A percentile compares a stretch with the other conserved stretches of the same genome.
These are phyloP conservation scores for Fusarium penzigii DNA, from an alignment of 2,329 filamentous ascomycete species.

Conservation along the genomic window DNA sequence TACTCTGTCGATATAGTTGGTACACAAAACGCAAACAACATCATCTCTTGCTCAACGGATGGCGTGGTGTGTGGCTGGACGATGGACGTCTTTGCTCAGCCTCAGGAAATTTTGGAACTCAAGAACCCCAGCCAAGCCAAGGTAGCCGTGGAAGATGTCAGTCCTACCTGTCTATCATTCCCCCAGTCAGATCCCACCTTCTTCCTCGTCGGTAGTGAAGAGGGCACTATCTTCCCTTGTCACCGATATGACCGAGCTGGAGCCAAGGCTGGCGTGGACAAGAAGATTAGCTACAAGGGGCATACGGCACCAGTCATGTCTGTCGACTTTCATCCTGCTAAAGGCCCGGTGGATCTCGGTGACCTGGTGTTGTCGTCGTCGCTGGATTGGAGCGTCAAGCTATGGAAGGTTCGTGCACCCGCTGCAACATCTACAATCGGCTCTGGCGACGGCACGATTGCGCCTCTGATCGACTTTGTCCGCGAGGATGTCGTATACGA, in stretches of 20 bases:
- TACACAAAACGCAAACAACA: slow-evolving; percentile 98
- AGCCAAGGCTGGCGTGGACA: slow-evolving; percentile 93
- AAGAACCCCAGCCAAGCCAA: slow-evolving; percentile 83
- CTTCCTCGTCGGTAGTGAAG: slow-evolving; percentile 95
- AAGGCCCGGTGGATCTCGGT: slow-evolving; percentile 89
- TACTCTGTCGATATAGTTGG: slow-evolving; percentile 95
- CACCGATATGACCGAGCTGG: slow-evolving; percentile 97
- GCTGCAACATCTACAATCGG: slow-evolving; percentile 67
- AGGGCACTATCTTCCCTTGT: slow-evolving; percentile 94
- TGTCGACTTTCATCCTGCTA: slow-evolving; percentile 90
- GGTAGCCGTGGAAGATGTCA: slow-evolving; percentile 79
- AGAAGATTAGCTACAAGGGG: slow-evolving; percentile 82
- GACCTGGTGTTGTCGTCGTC: slow-evolving; percentile 91
- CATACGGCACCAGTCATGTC: slow-evolving; percentile 96
- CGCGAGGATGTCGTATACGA: slow-evolving; percentile 98
- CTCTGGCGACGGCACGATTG: slow-evolving; percentile 54
- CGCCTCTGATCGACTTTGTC: slow-evolving; percentile 83
- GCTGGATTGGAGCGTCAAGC: slow-evolving; percentile 94
- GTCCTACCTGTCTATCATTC: slow-evolving; percentile 92
- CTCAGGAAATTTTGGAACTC: slow-evolving; percentile 89
- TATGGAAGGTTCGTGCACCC: slow-evolving; percentile 90
- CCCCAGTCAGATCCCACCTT: slow-evolving; percentile 95
- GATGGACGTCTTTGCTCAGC: slow-evolving; percentile 95
- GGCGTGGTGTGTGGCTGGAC: slow-evolving; percentile 97
- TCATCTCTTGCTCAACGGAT: slow-evolving; percentile 95